These are phyloP conservation scores for Cladosporium austrohemisphaericum DNA, from an alignment of 2,329 filamentous ascomycete species.

Conservation along the genomic window DNA sequence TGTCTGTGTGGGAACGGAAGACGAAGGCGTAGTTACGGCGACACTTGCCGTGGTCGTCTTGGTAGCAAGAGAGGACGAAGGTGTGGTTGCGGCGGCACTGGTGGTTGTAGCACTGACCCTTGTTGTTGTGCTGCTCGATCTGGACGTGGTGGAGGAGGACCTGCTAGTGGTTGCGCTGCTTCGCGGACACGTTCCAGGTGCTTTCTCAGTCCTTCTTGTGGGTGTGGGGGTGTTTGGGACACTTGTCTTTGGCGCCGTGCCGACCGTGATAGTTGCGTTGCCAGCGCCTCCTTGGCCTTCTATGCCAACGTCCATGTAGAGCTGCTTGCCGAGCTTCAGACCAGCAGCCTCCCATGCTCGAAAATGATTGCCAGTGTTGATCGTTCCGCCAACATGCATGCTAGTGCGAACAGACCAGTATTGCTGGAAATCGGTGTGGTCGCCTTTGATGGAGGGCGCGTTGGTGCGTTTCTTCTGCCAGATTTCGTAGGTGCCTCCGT, in stretches of 20 bases:
- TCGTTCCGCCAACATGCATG: slow-evolving; percentile 50
- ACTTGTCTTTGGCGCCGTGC: slow-evolving; percentile 2
- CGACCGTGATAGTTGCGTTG: slow-evolving; percentile 1
- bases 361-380: slow-evolving; percentile 51
- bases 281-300: slow-evolving; percentile 4
- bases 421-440: slow-evolving; percentile 42
- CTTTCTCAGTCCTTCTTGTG: background rate
- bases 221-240: slow-evolving; percentile 8
- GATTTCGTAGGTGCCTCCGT: slow-evolving; percentile 11
- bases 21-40: no score
- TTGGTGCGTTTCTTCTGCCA: slow-evolving; percentile 34
- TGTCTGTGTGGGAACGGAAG: no score
- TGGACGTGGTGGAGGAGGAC: background rate
- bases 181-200: slow-evolving; percentile 5
- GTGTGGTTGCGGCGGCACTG: background rate
- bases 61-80: background rate
- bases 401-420: slow-evolving; percentile 51
- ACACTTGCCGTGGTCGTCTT: no score
- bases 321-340: background rate
- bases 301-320: slow-evolving; percentile 6
- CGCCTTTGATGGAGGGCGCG: slow-evolving; percentile 49
- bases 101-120: slow-evolving; percentile 1
- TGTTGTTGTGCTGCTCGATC: background rate
- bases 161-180: background rate
- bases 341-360: slow-evolving; percentile 44